A percentile compares a stretch with the other conserved stretches of the same genome.
phyloP scores from a whole-genome alignment of 495 filamentous ascomycete genomes.

The Tetracladium marchalianum region DNA sequence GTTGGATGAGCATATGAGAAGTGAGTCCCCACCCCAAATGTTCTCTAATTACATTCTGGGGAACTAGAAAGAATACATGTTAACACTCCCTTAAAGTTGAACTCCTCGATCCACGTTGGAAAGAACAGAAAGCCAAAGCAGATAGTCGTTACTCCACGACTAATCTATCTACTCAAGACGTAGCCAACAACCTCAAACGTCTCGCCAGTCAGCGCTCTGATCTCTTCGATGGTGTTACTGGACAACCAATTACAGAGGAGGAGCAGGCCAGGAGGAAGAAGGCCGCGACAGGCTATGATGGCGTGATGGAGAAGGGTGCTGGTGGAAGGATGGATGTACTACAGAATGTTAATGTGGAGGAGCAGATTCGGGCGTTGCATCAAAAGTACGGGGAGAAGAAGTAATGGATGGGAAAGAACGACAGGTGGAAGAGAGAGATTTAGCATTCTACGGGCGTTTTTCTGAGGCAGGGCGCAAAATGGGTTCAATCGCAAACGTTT shows the following conservation, averaged over 20 bases:
- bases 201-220: conserved; percentile 85
- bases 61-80: too few species aligned
- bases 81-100: conserved; percentile 45
- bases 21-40: conserved; percentile 31
- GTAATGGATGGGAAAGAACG: not conserved
- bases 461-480: too few species aligned
- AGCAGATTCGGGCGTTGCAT: conserved; percentile 61
- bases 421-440: not conserved
- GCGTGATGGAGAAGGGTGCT: conserved; percentile 49
- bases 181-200: conserved; percentile 92
- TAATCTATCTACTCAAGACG: conserved; percentile 77
- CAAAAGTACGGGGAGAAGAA: conserved; percentile 43
- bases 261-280: conserved; percentile 70
- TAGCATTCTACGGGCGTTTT: not conserved
- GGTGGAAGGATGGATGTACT: conserved; percentile 41
- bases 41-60: conserved; percentile 2
- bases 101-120: conserved; percentile 90
- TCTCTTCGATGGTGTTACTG: conserved; percentile 73
- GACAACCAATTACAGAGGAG: conserved; percentile 57
- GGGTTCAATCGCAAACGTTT: too few species aligned
- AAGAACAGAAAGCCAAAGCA: conserved; percentile 83
- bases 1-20: conserved; percentile 88
- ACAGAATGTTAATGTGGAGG: conserved; percentile 57
- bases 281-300: conserved; percentile 54
- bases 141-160: conserved; percentile 78